Base-by-base conservation (phyloP, 371 early-diverging fungal genomes). In the Apophysomyces elegans region DNA sequence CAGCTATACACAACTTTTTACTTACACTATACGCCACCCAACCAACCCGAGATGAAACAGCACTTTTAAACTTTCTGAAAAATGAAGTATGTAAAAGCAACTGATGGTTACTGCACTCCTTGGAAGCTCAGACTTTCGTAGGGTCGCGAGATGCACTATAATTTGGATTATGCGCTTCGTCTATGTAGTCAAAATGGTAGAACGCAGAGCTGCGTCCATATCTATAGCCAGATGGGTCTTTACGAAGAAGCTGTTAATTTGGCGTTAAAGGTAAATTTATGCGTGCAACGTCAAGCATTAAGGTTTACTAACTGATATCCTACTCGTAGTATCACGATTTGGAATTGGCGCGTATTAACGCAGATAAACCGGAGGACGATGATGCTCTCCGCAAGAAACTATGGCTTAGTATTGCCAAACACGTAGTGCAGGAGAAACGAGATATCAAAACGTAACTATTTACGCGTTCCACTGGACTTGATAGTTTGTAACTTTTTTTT, bases 401-500 rank as follows among this genome's bases (percentile, higher is more conserved):
- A 12, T 98, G 98, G 97, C 78, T 97, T 37, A 89, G 82, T 70
- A 96, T 98, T 63, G 98, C 95, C 1, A 89, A 89, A 38, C 89
- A 97, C 68, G 93, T 96, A 1, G 90, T 96, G 32, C 88, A 91
- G 59, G 87, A 89, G 26, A 84, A 85, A 66, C 86, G 90, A 64
- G 93, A 96, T 62, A 92, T 96, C 44, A 91, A 92, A 69, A 84
- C 85, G 88, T 90, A 73, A 62, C 72, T 67, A 11, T 18, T 39
- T 4, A 56, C 13, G 56, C 26, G 21, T 45, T 26, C 18, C 41
- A 5, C 4, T 45, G 46, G 16, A 32, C 41, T 26, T 3, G 32
- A 26, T 26, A 26, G 14, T 6, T 59, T 59, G 44, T 38, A n/a
- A 11, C 37, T 38, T 62, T 45, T 47, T 36, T 50, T 47, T 1